Evolutionary conservation across 1,284 basidiomycete species (phyloP), one percentile per base, ranked within the genome.

Genomic region (Cutaneotrichosporon daszewskae): DNA sequence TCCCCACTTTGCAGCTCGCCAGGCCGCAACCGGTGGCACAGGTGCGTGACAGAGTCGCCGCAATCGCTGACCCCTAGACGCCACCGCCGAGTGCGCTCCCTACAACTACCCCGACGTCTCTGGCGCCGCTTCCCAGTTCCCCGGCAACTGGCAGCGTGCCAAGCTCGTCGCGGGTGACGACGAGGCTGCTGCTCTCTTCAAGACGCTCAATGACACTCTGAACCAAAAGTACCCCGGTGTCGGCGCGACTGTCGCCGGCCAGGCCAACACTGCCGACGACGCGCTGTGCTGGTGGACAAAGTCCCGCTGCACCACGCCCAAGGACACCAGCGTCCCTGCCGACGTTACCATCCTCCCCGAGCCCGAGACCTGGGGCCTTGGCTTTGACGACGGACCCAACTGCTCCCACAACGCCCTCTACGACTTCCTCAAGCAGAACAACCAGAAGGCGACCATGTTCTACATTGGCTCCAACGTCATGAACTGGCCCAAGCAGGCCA

Each of bases 401-500:
- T 73, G 72, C 64, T 67, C 68, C 39, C 72, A 75, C 62, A 75
- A 77, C 40, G 75, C 72, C 0, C 72, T 77, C 44, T 78, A 77
- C 61, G 72, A 77, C 57, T 74, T 65, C 51, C 58, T 77, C 31
- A 37, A 62, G 32, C 48, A 71, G 44, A 58, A 75, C 31, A 69
- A 76, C 17, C 74, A 75, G 50, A 74, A 72, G 54, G 76, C 76
- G 0, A 75, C 76, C 26, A 62, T 78, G 65, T 75, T 64, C 56
- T 70, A 62, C 57, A 69, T 69, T 38, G 75, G 76, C 5, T 73
- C 72, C 28, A 78, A 79, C 59, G 75, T 77, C 20, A 54, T 75
- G 38, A 69, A 77, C 58, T 77, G 75, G 75, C 77, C 77, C 6
- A 56, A 75, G 9, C 72, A 79, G 59, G 76, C 75, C 13, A 67